Percentiles rank a stretch among this genome's conserved stretches.
Conservation (phyloP, 2,329 filamentous ascomycete species). For the Xylariaceae sp. region DNA sequence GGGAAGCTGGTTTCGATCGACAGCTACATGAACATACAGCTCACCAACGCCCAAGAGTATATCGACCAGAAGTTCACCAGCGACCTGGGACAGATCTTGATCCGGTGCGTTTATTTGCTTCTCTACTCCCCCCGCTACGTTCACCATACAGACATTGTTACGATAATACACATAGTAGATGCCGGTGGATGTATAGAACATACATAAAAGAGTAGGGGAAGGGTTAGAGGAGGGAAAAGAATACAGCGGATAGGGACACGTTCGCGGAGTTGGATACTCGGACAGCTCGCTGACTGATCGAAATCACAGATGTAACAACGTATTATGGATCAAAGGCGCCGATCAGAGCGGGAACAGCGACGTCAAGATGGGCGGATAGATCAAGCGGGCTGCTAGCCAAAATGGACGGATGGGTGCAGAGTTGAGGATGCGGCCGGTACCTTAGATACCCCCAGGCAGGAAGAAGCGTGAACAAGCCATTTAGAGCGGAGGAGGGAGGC, state of each 20-base stretch:
- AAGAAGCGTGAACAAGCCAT: not conserved
- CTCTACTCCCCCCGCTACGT: not conserved
- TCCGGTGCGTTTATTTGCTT: slow-evolving; percentile 62
- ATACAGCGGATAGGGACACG: not conserved
- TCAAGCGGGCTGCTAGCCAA: not conserved
- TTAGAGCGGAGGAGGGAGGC: not conserved
- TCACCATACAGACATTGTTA: too few species aligned
- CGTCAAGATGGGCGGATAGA: slow-evolving; percentile 60
- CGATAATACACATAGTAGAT: not conserved
- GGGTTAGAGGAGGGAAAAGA: not conserved
- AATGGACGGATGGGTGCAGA: not conserved
- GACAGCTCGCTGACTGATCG: not conserved
- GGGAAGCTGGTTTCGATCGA: slow-evolving; percentile 90
- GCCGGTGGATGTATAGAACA: not conserved
- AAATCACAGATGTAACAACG: slow-evolving; percentile 80
- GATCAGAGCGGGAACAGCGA: slow-evolving; percentile 55
- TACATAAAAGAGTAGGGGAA: too few species aligned
- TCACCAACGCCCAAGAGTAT: slow-evolving; percentile 88
- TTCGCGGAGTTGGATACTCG: not conserved
- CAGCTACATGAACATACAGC: slow-evolving; percentile 98
- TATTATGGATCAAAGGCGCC: slow-evolving; percentile 81
- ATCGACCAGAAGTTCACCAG: slow-evolving; percentile 86
- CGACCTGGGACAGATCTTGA: slow-evolving; percentile 85
- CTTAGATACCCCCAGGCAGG: slow-evolving; percentile 21
- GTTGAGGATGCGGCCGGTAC: slow-evolving; percentile 6